These are phyloP conservation scores for Backusella sp. DNA, from an alignment of 192 early-diverging fungal species.

Conservation along the genomic window DNA sequence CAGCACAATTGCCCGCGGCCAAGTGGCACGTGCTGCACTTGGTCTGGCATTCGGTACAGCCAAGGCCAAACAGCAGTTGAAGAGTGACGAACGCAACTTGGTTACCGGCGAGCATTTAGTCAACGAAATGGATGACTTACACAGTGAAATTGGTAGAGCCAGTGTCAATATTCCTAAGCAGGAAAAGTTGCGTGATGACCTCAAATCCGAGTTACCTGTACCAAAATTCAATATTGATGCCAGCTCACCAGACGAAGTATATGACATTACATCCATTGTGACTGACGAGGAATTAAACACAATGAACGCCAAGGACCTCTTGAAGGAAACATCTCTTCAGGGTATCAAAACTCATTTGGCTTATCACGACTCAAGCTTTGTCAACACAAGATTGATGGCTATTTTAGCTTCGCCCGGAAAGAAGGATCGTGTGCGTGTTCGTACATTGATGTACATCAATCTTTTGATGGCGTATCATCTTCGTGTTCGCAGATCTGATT, in stretches of 20 bases:
- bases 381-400: slow-evolving; percentile 41
- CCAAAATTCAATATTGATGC: slow-evolving; percentile 74
- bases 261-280: slow-evolving; percentile 75
- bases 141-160: slow-evolving; percentile 66
- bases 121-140: slow-evolving; percentile 63
- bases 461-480: slow-evolving; percentile 70
- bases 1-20: slow-evolving; percentile 41
- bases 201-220: slow-evolving; percentile 63
- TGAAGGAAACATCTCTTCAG: slow-evolving; percentile 43
- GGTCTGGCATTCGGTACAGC: slow-evolving; percentile 94
- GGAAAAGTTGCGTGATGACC: slow-evolving; percentile 49
- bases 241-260: slow-evolving; percentile 69
- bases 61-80: slow-evolving; percentile 81
- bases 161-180: slow-evolving; percentile 61
- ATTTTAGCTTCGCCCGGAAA: slow-evolving; percentile 41
- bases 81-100: slow-evolving; percentile 81
- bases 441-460: slow-evolving; percentile 69
- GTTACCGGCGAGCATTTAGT: slow-evolving; percentile 72
- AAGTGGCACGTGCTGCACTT: slow-evolving; percentile 68
- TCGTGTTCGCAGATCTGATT: slow-evolving; percentile 39
- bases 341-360: slow-evolving; percentile 38
- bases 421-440: slow-evolving; percentile 52
- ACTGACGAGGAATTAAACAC: slow-evolving; percentile 59
- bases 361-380: slow-evolving; percentile 42
- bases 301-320: slow-evolving; percentile 60